Conservation (phyloP, 2,329 filamentous ascomycete genomes). For the Fusarium hainanense region DNA sequence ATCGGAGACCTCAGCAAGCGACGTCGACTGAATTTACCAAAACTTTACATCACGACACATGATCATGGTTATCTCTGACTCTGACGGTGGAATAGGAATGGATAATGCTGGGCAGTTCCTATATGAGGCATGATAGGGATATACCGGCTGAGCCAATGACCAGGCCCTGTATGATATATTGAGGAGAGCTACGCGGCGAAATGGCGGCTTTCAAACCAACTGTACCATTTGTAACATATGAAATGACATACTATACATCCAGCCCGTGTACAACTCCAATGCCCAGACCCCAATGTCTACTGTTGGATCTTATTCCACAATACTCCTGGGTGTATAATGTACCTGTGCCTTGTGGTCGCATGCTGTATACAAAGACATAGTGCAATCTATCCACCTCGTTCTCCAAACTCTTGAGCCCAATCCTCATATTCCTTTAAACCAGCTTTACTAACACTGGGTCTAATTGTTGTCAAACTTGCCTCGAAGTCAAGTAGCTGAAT, state of each 20-base stretch:
- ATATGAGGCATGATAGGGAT: not conserved
- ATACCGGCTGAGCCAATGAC: constrained; percentile 2
- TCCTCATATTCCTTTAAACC: constrained; percentile 91
- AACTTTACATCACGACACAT: constrained; percentile 10
- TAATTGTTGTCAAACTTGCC: constrained; percentile 83
- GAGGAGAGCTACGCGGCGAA: not conserved
- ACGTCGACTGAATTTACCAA: constrained; percentile 25
- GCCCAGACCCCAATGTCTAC: constrained; percentile 3
- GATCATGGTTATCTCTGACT: not conserved
- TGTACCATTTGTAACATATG: constrained; percentile 43
- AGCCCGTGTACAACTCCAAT: constrained; percentile 21
- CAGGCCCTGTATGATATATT: constrained; percentile 38
- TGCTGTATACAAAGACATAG: constrained; percentile 20
- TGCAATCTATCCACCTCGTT: constrained; percentile 76
- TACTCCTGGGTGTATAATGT: constrained; percentile 8
- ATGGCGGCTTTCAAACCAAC: constrained; percentile 24
- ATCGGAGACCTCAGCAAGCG: constrained; percentile 25
- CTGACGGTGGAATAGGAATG: not conserved
- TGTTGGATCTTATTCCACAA: constrained; percentile 5
- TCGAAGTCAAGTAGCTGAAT: constrained; percentile 87
- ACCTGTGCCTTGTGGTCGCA: constrained; percentile 24
- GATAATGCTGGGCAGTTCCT: not conserved
- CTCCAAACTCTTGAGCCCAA: constrained; percentile 93
- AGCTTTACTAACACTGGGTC: constrained; percentile 87
- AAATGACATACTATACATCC: constrained; percentile 33